These are phyloP conservation scores for Nigrograna mackinnonii DNA, from an alignment of 2,329 filamentous ascomycete species.

Conservation along the genomic window DNA sequence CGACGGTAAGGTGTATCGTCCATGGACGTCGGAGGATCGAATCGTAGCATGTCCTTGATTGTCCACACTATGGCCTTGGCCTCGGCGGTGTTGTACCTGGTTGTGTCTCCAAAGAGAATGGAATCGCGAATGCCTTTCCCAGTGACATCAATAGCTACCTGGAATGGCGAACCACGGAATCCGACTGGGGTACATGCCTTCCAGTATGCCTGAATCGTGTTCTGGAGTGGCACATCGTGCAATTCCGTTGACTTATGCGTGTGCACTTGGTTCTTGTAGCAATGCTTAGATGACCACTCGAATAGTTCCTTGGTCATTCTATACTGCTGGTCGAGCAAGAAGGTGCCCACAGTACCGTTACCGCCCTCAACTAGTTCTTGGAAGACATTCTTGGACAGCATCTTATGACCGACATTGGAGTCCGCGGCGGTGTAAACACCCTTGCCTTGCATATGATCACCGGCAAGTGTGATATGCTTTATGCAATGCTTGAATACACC, in stretches of 20 bases:
- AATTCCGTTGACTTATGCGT: neutral
- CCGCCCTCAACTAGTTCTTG: neutral
- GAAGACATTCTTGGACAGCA: neutral
- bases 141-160: neutral
- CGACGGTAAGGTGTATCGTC: neutral
- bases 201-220: neutral
- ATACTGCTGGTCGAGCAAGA: neutral
- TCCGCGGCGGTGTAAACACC: neutral
- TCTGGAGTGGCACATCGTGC: neutral
- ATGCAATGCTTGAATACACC: neutral
- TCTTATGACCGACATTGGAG: neutral
- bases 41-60: neutral
- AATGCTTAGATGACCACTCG: neutral
- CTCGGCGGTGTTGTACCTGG: neutral
- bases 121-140: neutral
- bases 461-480: neutral
- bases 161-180: neutral
- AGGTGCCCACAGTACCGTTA: neutral
- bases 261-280: neutral
- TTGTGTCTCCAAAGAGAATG: neutral
- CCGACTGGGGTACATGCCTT: neutral
- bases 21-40: neutral
- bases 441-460: slow-evolving; percentile 1
- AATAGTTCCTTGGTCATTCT: neutral
- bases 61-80: neutral